Evolutionary conservation across 139 green algal species (phyloP).

Genomic region (Picochlorum sp.): DNA sequence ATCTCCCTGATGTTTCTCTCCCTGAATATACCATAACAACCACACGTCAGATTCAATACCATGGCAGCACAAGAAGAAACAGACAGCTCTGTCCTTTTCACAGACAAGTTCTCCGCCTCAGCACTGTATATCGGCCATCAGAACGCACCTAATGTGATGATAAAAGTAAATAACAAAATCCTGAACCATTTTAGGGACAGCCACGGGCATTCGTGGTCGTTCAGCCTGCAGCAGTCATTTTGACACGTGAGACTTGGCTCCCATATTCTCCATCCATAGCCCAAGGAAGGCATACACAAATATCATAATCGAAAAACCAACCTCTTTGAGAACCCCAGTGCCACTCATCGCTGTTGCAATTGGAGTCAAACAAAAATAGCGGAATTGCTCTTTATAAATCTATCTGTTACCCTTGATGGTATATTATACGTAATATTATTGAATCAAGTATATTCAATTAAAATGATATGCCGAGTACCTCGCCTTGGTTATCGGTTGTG

Average conservation of each 20-base stretch:
- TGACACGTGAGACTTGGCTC: too few species aligned
- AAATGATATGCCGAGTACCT: slow-evolving; percentile 34
- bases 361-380: too few species aligned
- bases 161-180: slow-evolving; percentile 98
- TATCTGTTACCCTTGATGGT: neutral
- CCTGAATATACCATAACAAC: slow-evolving; percentile 7
- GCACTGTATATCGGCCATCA: neutral
- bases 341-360: too few species aligned
- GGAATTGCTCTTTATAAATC: too few species aligned
- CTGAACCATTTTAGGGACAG: slow-evolving; percentile 85
- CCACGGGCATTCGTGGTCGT: slow-evolving; percentile 1
- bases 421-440: neutral
- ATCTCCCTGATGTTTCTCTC: slow-evolving; percentile 96
- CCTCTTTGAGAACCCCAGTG: too few species aligned
- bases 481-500: slow-evolving; percentile 42
- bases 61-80: neutral
- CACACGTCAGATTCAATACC: neutral
- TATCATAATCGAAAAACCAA: too few species aligned
- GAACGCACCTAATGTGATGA: slow-evolving; percentile 59
- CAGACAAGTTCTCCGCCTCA: neutral
- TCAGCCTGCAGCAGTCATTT: neutral
- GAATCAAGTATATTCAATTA: neutral
- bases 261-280: too few species aligned
- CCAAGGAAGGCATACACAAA: too few species aligned
- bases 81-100: neutral